These are phyloP conservation scores for Boletus fagicola DNA, from an alignment of 768 basidiomycete genomes.

Conservation along the genomic window DNA sequence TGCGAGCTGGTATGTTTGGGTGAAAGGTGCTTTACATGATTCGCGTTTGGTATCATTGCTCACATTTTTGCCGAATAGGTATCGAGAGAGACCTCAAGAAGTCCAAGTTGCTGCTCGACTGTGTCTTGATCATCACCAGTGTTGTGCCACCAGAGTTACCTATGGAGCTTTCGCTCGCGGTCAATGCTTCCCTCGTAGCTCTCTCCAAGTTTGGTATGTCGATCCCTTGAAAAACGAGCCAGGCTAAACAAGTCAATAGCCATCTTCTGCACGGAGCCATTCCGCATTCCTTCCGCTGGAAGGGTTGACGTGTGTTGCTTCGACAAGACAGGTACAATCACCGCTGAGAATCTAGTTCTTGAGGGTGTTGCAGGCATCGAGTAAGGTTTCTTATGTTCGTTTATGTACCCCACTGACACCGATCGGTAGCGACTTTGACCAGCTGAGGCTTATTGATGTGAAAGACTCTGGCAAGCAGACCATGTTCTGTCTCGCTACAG, in stretches of 20 bases:
- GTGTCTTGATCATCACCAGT: conserved; percentile 93
- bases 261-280: conserved; percentile 98
- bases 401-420: conserved; percentile 1
- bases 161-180: conserved; percentile 96
- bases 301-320: conserved; percentile 98
- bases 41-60: background rate
- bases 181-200: conserved; percentile 92
- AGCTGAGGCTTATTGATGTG: conserved; percentile 69
- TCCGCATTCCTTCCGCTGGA: conserved; percentile 94
- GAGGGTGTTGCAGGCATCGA: conserved; percentile 92
- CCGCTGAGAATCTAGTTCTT: conserved; percentile 90
- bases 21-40: conserved; percentile 62
- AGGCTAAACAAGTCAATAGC: conserved; percentile 45
- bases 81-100: conserved; percentile 92
- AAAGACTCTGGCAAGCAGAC: conserved; percentile 76
- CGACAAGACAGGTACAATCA: conserved; percentile 99
- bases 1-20: conserved; percentile 98
- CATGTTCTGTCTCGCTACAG: conserved; percentile 84
- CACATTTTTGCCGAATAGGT: conserved; percentile 43
- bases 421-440: conserved; percentile 51
- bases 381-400: conserved; percentile 46
- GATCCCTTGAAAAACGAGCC: background rate
- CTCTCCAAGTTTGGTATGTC: conserved; percentile 84
- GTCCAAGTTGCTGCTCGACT: conserved; percentile 91
- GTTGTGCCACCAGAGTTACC: conserved; percentile 98